Conservation (phyloP, 176 grass and related monocot species). For the Microstegium vimineum region DNA sequence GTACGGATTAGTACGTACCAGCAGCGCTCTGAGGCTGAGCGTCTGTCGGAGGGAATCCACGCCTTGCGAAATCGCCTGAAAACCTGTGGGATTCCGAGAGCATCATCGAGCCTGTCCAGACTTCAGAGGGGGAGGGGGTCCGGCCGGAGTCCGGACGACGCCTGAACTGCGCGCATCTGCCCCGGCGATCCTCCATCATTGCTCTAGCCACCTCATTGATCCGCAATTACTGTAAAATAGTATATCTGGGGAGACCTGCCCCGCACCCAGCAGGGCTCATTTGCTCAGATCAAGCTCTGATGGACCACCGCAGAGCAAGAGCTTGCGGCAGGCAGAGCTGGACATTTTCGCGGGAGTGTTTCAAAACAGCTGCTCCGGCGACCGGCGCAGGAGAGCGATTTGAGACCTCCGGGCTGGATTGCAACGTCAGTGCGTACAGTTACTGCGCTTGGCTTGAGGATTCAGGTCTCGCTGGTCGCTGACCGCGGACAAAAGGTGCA, state of each 20-base stretch:
- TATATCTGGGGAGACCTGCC: background rate
- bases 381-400: background rate
- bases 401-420: no score
- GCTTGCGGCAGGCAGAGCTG: background rate
- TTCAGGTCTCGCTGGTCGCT: background rate
- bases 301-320: background rate
- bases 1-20: no score
- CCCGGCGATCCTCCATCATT: background rate
- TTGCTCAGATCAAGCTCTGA: background rate
- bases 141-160: background rate
- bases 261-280: background rate
- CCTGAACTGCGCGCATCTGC: background rate
- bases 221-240: no score
- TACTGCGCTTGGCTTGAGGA: background rate
- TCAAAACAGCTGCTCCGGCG: background rate
- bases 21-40: background rate
- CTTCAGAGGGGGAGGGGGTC: background rate
- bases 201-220: background rate
- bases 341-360: conserved; percentile 6
- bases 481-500: background rate
- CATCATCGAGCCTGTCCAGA: background rate
- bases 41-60: background rate
- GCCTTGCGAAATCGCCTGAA: background rate
- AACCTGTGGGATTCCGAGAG: background rate
- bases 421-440: no score